Conservation (phyloP, 208 protist species). For the Wallacemonas sp. region DNA sequence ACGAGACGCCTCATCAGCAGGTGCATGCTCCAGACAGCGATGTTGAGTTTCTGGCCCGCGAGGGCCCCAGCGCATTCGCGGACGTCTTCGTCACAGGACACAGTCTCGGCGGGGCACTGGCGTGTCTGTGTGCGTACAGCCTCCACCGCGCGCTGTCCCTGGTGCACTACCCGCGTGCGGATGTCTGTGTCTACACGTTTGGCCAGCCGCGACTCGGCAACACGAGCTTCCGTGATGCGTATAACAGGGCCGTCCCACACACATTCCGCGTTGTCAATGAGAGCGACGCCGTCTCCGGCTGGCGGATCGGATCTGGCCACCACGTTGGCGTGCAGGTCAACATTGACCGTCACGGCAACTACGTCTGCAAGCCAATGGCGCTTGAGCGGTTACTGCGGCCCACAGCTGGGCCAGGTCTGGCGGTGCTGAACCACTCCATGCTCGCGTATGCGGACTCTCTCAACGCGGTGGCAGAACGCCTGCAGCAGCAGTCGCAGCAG, state of each 20-base stretch:
- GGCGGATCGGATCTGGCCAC: constrained; percentile 50
- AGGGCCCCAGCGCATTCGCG: constrained; percentile 18
- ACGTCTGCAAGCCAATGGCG: constrained; percentile 76
- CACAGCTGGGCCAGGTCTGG: constrained; percentile 41
- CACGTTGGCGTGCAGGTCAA: constrained; percentile 83
- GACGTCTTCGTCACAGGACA: constrained; percentile 76
- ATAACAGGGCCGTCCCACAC: constrained; percentile 72
- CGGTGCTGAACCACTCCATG: constrained; percentile 58
- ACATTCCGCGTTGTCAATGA: constrained; percentile 89
- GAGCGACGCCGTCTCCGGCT: constrained; percentile 73
- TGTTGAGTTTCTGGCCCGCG: neutral
- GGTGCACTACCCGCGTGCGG: constrained; percentile 50
- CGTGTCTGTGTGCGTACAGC: constrained; percentile 76
- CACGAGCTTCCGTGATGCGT: constrained; percentile 59
- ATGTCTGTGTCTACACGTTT: constrained; percentile 82
- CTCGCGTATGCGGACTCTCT: constrained; percentile 60
- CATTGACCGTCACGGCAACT: constrained; percentile 79
- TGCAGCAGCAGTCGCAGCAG: constrained; percentile 12
- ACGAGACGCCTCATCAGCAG: neutral
- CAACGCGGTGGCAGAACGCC: constrained; percentile 54
- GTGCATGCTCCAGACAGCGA: neutral
- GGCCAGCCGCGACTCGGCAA: constrained; percentile 83
- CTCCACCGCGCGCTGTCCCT: constrained; percentile 56
- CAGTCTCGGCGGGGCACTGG: constrained; percentile 81
- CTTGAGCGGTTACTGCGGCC: constrained; percentile 77